Evolutionary conservation across 768 basidiomycete species (phyloP).

Genomic region (Dacryopinax primogenitus): DNA sequence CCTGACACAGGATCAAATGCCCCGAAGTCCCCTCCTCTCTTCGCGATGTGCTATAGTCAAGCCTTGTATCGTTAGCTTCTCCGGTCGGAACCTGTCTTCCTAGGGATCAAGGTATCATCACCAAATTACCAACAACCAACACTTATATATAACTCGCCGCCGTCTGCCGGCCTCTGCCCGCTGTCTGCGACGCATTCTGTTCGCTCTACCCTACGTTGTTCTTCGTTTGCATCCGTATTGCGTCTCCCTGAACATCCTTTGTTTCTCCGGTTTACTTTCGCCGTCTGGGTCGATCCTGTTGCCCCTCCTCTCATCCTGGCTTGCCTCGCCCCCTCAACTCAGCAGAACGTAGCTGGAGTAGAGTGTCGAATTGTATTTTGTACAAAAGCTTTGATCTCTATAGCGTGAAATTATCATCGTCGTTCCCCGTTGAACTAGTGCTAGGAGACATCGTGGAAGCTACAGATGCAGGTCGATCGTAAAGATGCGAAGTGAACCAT

Average conservation of each 20-base stretch:
- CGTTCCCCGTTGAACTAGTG: background rate
- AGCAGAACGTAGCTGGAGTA: background rate
- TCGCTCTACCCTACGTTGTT: background rate
- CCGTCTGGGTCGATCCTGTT: background rate
- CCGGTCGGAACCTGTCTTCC: conserved; percentile 9
- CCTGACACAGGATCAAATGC: conserved; percentile 10
- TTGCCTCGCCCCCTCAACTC: background rate
- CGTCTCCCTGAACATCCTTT: background rate
- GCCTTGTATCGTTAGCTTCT: conserved; percentile 10
- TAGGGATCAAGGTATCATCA: conserved; percentile 9
- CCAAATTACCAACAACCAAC: conserved; percentile 8
- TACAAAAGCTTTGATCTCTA: background rate
- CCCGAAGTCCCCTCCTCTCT: conserved; percentile 19
- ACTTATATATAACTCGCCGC: conserved; percentile 3
- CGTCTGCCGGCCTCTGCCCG: background rate
- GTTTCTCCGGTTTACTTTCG: background rate
- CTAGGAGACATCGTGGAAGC: background rate
- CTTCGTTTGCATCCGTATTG: background rate
- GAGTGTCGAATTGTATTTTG: background rate
- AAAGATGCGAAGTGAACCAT: conserved; percentile 75
- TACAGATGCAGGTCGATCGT: conserved; percentile 29
- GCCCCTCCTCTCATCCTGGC: background rate
- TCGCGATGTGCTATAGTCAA: conserved; percentile 16
- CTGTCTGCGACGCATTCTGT: background rate
- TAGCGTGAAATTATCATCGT: background rate